Evolutionary conservation across 805 yeast genomes (phyloP).

Genomic region (Myxozyma geophila): DNA sequence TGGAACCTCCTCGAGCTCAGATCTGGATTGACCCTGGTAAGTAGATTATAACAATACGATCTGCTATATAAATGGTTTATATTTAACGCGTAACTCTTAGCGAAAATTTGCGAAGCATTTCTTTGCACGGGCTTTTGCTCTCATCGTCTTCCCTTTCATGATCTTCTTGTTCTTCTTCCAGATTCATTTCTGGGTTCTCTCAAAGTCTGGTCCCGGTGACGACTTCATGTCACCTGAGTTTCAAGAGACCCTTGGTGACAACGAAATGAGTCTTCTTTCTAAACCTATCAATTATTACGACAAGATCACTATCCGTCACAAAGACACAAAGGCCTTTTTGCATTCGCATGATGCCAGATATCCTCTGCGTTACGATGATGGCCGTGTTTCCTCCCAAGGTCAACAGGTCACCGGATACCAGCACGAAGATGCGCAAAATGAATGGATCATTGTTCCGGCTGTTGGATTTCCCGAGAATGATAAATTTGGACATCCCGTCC

Average conservation of each 20-base stretch:
- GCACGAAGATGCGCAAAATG: constrained; percentile 61
- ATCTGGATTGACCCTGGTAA: constrained; percentile 58
- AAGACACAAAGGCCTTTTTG: constrained; percentile 73
- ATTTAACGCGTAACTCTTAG: constrained; percentile 42
- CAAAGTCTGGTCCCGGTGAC: constrained; percentile 94
- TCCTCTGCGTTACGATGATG: constrained; percentile 94
- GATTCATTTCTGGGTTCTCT: constrained; percentile 81
- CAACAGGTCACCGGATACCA: constrained; percentile 86
- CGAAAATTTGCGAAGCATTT: constrained; percentile 67
- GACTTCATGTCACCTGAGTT: constrained; percentile 91
- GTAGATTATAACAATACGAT: neutral
- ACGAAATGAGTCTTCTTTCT: constrained; percentile 71
- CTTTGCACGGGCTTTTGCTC: constrained; percentile 67
- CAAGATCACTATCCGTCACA: constrained; percentile 74
- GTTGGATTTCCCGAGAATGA: constrained; percentile 50
- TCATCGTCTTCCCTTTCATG: constrained; percentile 78
- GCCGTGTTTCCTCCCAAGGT: constrained; percentile 89
- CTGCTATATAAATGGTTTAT: neutral
- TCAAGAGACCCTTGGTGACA: constrained; percentile 89
- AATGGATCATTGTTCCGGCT: constrained; percentile 84
- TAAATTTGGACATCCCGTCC: constrained; percentile 55
- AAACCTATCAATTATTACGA: constrained; percentile 78
- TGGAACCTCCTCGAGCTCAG: constrained; percentile 83
- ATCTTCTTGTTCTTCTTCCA: constrained; percentile 90
- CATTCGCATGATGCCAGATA: constrained; percentile 80